Evolutionary conservation across 2,329 filamentous ascomycete genomes (phyloP).

Genomic region (Epichloe sibirici): DNA sequence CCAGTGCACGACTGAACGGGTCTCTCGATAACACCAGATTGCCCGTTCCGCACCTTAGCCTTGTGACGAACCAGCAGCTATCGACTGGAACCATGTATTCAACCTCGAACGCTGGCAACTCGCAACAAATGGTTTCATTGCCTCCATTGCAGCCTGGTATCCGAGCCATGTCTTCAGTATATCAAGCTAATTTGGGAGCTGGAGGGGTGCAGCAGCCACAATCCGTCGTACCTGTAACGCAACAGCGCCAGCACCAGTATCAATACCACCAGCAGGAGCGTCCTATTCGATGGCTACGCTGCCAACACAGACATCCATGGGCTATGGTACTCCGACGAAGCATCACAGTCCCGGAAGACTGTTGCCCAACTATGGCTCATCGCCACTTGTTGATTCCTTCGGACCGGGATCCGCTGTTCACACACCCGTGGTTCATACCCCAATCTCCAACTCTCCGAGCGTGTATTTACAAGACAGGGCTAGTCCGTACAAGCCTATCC

Average conservation of each 20-base stretch:
- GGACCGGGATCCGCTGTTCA: conserved; percentile 39
- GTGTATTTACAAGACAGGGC: conserved; percentile 78
- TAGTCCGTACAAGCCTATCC: conserved; percentile 86
- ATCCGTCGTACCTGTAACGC: conserved; percentile 15
- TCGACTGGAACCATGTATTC: conserved; percentile 27
- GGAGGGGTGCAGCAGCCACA: conserved; percentile 25
- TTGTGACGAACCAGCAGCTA: conserved; percentile 39
- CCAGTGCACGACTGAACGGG: conserved; percentile 11
- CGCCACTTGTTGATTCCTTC: conserved; percentile 54
- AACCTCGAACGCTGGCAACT: conserved; percentile 23
- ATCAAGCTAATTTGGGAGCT: conserved; percentile 38
- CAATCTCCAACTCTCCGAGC: conserved; percentile 71
- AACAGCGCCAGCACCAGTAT: conserved; percentile 12
- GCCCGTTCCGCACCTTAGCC: conserved; percentile 58
- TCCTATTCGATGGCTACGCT: conserved; percentile 13
- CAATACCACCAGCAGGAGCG: conserved; percentile 5
- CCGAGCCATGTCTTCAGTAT: conserved; percentile 68
- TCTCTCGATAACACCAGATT: conserved; percentile 32
- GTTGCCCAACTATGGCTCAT: conserved; percentile 40
- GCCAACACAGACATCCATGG: conserved; percentile 19
- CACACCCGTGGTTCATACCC: conserved; percentile 46
- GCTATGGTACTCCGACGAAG: conserved; percentile 40
- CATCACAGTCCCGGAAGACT: conserved; percentile 39
- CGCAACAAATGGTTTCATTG: conserved; percentile 36
- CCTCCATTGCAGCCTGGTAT: conserved; percentile 48